Percentiles rank a stretch among this genome's conserved stretches.
phyloP scores from a whole-genome alignment of 2,329 filamentous ascomycete species.

The Zymoseptoria crescenta region DNA sequence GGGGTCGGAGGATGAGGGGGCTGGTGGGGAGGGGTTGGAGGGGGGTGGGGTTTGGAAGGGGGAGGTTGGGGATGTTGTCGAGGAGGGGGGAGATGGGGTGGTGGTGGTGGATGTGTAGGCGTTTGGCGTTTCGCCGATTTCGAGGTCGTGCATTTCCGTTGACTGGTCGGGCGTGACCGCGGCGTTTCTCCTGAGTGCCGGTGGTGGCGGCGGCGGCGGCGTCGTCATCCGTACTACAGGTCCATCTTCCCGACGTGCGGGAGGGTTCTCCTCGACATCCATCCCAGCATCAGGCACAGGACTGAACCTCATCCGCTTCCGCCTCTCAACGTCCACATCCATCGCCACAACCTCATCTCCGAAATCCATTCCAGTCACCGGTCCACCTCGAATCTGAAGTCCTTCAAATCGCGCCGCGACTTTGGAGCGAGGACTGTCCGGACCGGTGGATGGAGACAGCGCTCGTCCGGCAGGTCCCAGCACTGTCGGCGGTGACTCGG shows the following conservation, averaged over 20 bases:
- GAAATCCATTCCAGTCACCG: neutral
- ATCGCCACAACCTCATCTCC: neutral
- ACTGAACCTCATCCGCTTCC: neutral
- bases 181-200: neutral
- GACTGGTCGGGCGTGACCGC: neutral
- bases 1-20: conserved; percentile 4
- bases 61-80: neutral
- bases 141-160: neutral
- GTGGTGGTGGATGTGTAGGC: conserved; percentile 12
- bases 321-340: neutral
- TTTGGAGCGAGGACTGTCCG: conserved; percentile 24
- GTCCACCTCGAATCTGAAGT: conserved; percentile 12
- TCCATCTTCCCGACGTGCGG: neutral
- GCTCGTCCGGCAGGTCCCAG: neutral
- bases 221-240: neutral
- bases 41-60: conserved; percentile 3
- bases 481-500: neutral
- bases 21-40: conserved; percentile 4
- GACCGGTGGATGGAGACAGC: conserved; percentile 18
- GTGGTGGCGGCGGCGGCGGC: too few species aligned
- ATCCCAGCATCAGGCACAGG: neutral
- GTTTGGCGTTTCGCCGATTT: conserved; percentile 17
- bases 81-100: conserved; percentile 8
- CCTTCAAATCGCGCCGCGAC: conserved; percentile 22
- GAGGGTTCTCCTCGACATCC: neutral